Evolutionary conservation across 306 rosid species (phyloP), one percentile per base, ranked within the genome.

Genomic region (Benincasa hispida): DNA sequence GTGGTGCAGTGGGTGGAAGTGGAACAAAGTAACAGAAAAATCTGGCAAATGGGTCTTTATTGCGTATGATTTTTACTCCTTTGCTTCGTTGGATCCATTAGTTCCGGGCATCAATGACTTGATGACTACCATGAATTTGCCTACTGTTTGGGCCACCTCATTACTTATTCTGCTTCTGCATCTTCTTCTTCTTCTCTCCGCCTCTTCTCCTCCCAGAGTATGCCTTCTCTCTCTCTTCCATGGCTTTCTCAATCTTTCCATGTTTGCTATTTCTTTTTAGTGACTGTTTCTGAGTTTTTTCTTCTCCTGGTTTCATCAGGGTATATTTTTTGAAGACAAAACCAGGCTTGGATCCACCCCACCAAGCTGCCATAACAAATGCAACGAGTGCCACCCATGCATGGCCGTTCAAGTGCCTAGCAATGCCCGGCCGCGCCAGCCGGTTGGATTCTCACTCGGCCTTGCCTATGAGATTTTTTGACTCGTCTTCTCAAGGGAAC

Each of bases 281-380:
- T 21, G 8, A 28, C 12, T 35, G 13, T 59, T 76, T 47, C 50
- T 47, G 13, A 1, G 30, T n/a, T n/a, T 10, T 10, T 53, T 15
- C 28, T 13, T 7, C 12, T 74, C 6, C 11, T 37, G 81, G 18
- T 83, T 76, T 47, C 0, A 47, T 14, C 79, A 94, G 99, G 93
- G 82, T n/a, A 30, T 82, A 24, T 47, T 88, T 28, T 82, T 83
- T 56, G 96, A 85, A 75, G 96, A 86, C 84, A 88, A 90, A 82
- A 84, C 81, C 76, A 86, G 96, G 84, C n/a, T 95, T 13, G 99
- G 99, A 35, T 95, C 99, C 14, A 85, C 80, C 15, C 99, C 99
- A 5, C 99, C 99, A 2, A 95, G 98, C 80, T 95, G 99, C 85
- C 97, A 95, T 79, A 95, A 89, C 90, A 92, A 90, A 77, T 95